Evolutionary conservation across 176 grass and related monocot species (phyloP).

Genomic region (Echinochloa phyllopogon): DNA sequence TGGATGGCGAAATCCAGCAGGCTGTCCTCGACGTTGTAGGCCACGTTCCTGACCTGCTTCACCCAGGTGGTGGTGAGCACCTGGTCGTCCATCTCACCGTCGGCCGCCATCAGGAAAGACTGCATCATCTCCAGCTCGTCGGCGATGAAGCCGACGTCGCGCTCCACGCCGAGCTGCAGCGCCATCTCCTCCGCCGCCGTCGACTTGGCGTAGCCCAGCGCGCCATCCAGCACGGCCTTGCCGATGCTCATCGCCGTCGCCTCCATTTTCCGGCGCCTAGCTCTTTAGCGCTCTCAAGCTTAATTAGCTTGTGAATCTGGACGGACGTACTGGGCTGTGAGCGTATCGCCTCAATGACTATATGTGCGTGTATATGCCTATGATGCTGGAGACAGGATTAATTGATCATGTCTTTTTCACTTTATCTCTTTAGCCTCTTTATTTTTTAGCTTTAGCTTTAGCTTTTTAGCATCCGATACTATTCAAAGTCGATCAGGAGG

Average conservation of each 20-base stretch:
- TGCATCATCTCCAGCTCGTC: slow-evolving; percentile 49
- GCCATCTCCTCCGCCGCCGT: slow-evolving; percentile 16
- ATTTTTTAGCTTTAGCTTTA: too few species aligned
- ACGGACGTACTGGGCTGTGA: too few species aligned
- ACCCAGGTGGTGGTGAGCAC: slow-evolving; percentile 18
- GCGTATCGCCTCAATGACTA: too few species aligned
- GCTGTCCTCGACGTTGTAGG: slow-evolving; percentile 45
- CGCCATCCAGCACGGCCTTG: slow-evolving; percentile 10
- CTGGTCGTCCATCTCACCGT: neutral
- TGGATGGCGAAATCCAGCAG: neutral
- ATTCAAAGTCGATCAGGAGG: too few species aligned
- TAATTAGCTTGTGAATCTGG: neutral
- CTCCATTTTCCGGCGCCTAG: neutral
- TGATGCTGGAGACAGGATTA: too few species aligned
- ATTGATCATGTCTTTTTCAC: too few species aligned
- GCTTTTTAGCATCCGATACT: too few species aligned
- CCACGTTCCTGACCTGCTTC: slow-evolving; percentile 35
- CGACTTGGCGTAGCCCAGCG: neutral
- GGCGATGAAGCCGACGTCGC: slow-evolving; percentile 23
- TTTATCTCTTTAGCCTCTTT: too few species aligned
- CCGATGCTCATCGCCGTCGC: neutral
- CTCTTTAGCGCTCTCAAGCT: neutral
- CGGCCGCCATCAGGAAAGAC: neutral
- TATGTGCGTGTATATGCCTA: too few species aligned
- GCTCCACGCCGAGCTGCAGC: neutral